Evolutionary conservation across 768 basidiomycete species (phyloP).

Genomic region (Auricularia sp.): DNA sequence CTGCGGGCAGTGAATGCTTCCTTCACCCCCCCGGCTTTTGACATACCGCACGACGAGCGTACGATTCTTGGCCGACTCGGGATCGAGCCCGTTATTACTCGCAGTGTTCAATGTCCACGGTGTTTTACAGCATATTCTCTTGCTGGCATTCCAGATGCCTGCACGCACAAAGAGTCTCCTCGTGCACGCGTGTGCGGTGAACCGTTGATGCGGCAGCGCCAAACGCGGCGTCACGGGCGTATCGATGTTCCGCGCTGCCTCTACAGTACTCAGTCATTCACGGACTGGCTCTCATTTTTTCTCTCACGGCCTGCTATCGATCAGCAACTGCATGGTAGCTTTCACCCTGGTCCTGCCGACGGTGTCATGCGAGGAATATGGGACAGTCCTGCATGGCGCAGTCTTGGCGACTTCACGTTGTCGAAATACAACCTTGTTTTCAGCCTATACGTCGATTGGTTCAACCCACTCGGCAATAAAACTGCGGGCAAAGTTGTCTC

Average conservation of each 20-base stretch:
- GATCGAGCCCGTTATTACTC: not conserved
- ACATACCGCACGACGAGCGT: not conserved
- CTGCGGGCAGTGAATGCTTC: not conserved
- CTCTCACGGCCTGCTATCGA: not conserved
- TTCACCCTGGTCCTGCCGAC: not conserved
- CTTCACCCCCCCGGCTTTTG: not conserved
- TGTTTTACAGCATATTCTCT: not conserved
- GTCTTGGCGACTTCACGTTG: not conserved
- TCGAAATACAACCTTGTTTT: slow-evolving; percentile 14
- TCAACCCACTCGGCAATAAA: slow-evolving; percentile 25
- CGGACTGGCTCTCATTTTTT: not conserved
- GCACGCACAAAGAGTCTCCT: not conserved
- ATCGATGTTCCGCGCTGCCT: not conserved
- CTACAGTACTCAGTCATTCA: not conserved
- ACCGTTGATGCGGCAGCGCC: not conserved
- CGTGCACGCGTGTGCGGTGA: not conserved
- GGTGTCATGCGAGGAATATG: not conserved
- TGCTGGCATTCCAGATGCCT: not conserved
- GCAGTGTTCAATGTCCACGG: not conserved
- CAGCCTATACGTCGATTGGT: slow-evolving; percentile 25
- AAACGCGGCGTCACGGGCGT: not conserved
- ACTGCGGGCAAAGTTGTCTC: slow-evolving; percentile 19
- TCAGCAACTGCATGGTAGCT: not conserved
- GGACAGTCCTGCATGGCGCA: not conserved
- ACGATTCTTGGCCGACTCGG: not conserved